A percentile compares a stretch with the other conserved stretches of the same genome.
These are phyloP conservation scores for Thalassiosira allenii DNA, from an alignment of 352 stramenopile genomes.

Conservation along the genomic window DNA sequence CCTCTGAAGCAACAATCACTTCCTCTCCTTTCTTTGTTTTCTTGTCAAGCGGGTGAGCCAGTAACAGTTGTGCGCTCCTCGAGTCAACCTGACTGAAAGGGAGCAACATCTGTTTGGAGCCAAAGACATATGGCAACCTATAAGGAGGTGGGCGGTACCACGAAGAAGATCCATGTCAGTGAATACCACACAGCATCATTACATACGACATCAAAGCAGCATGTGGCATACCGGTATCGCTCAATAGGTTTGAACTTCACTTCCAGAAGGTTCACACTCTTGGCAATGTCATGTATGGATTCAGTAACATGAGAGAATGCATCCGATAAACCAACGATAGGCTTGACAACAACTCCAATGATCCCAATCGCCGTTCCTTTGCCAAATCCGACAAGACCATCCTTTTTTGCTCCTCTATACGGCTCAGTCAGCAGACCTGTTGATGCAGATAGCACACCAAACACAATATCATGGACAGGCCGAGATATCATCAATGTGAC, in stretches of 20 bases:
- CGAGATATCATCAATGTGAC: conserved; percentile 70
- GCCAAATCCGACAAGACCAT: conserved; percentile 71
- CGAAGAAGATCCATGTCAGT: no score
- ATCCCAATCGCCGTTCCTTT: conserved; percentile 74
- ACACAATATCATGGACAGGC: conserved; percentile 79
- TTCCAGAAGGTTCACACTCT: conserved; percentile 84
- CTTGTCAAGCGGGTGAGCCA: conserved; percentile 63
- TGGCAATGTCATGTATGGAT: conserved; percentile 84
- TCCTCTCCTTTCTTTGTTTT: conserved; percentile 69
- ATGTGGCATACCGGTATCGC: conserved; percentile 70
- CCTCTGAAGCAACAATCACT: conserved; percentile 76
- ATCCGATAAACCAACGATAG: conserved; percentile 83
- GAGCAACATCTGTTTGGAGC: conserved; percentile 69
- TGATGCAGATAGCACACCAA: conserved; percentile 72
- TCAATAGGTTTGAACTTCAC: conserved; percentile 72
- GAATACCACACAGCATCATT: no score
- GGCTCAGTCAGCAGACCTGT: conserved; percentile 80
- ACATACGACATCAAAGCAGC: no score
- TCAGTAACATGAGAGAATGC: conserved; percentile 82
- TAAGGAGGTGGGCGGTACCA: no score
- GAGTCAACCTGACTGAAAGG: conserved; percentile 75
- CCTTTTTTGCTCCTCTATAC: conserved; percentile 74
- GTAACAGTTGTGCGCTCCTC: conserved; percentile 76
- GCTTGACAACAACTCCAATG: conserved; percentile 79
- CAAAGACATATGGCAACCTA: conserved; percentile 81